Conservation (phyloP, 1,284 basidiomycete species). For the Moesziomyces sp. region DNA sequence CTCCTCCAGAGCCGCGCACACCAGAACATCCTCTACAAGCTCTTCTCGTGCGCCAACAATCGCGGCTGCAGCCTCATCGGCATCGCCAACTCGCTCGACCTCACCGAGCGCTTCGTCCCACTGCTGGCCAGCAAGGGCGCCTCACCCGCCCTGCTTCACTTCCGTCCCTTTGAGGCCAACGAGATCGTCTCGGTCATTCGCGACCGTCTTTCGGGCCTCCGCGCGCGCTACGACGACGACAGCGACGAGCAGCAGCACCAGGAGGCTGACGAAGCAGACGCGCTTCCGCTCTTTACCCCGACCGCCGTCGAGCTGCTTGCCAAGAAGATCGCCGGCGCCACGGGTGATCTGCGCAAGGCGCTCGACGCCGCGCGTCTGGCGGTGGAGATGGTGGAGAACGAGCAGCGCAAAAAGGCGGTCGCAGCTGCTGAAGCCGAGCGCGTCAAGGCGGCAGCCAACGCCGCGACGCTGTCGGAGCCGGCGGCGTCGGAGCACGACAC, state of each 20-base stretch:
- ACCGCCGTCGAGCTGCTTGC: constrained; percentile 68
- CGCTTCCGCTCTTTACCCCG: constrained; percentile 64
- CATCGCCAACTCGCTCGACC: constrained; percentile 65
- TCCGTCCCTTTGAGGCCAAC: constrained; percentile 67
- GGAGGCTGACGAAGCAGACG: background rate
- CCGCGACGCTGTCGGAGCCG: background rate
- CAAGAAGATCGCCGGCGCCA: constrained; percentile 68
- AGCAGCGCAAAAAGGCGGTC: constrained; percentile 51
- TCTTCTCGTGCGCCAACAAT: constrained; percentile 61
- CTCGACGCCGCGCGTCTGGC: constrained; percentile 67
- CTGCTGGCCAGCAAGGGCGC: constrained; percentile 59
- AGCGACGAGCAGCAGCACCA: background rate
- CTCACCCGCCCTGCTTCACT: constrained; percentile 68
- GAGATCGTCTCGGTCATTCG: constrained; percentile 68
- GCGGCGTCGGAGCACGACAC: background rate
- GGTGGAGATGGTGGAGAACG: constrained; percentile 66
- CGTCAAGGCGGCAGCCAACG: constrained; percentile 3
- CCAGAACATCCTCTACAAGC: constrained; percentile 67
- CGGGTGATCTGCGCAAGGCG: constrained; percentile 69
- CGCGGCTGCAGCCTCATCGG: constrained; percentile 43
- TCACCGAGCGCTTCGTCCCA: constrained; percentile 64
- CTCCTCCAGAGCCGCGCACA: constrained; percentile 62
- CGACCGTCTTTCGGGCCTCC: constrained; percentile 64
- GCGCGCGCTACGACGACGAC: constrained; percentile 43
- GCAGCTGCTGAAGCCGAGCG: constrained; percentile 24